Conservation (phyloP, 2,329 filamentous ascomycete species). For the Monosporascus cannonballus region DNA sequence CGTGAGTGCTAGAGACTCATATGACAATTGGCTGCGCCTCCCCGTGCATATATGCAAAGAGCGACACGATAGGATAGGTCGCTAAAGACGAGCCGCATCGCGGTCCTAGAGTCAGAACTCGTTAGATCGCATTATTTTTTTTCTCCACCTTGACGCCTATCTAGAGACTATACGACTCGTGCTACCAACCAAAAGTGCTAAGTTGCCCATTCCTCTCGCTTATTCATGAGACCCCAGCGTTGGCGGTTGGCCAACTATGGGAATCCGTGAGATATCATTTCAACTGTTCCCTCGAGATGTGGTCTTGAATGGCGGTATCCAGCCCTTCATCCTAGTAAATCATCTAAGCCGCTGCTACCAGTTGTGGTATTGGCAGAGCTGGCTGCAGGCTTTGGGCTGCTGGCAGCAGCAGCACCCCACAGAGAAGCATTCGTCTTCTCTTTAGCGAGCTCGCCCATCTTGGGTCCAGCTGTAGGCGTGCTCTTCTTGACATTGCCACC, state of each 20-base stretch:
- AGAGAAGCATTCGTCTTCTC: conserved; percentile 93
- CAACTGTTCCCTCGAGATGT: neutral
- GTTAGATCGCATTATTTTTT: conserved; percentile 27
- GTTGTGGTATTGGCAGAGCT: conserved; percentile 8
- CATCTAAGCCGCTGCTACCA: conserved; percentile 24
- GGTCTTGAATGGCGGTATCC: neutral
- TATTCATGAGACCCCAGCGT: conserved; percentile 16
- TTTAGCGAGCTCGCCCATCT: conserved; percentile 92
- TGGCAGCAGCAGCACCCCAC: conserved; percentile 67
- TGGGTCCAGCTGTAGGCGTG: conserved; percentile 61
- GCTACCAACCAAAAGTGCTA: conserved; percentile 15
- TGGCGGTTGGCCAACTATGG: neutral
- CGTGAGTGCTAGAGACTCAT: neutral
- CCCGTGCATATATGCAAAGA: neutral
- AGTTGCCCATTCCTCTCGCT: conserved; percentile 14
- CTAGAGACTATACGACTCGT: conserved; percentile 30
- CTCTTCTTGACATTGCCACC: conserved; percentile 72
- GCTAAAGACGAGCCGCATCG: conserved; percentile 1
- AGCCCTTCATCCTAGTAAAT: conserved; percentile 23
- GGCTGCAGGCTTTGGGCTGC: conserved; percentile 17
- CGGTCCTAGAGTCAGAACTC: conserved; percentile 1
- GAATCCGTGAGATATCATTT: neutral
- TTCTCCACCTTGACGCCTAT: conserved; percentile 38
- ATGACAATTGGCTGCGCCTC: neutral
- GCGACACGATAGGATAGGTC: neutral